These are phyloP conservation scores for Paraphysoderma sedebokerense DNA, from an alignment of 371 early-diverging fungal species.

Conservation along the genomic window DNA sequence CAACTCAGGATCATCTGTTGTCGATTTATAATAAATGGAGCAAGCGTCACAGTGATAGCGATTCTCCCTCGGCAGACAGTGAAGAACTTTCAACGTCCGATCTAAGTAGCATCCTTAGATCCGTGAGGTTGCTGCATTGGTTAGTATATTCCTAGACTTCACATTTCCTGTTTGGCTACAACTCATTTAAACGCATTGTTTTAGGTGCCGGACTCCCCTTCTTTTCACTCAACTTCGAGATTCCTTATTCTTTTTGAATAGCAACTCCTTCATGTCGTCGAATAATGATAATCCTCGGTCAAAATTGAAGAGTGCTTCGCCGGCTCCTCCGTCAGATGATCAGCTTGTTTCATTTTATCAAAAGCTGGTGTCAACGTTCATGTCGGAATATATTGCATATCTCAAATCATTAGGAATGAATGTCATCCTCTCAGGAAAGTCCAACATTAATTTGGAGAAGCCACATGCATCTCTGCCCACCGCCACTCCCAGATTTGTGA, in stretches of 20 bases:
- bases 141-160: too few species aligned
- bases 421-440: constrained; percentile 28
- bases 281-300: too few species aligned
- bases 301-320: too few species aligned
- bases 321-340: too few species aligned
- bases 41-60: constrained; percentile 22
- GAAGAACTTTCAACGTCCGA: constrained; percentile 36
- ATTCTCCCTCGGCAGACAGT: constrained; percentile 10
- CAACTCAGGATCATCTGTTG: constrained; percentile 42
- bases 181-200: too few species aligned
- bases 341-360: too few species aligned
- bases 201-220: constrained; percentile 43
- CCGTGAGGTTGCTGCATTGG: constrained; percentile 41
- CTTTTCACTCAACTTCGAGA: constrained; percentile 22
- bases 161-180: too few species aligned
- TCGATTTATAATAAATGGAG: constrained; percentile 48
- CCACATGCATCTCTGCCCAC: constrained; percentile 10
- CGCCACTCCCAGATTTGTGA: constrained; percentile 21
- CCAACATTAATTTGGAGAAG: constrained; percentile 8
- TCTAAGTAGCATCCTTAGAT: constrained; percentile 35
- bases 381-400: constrained; percentile 47
- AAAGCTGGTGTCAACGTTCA: constrained; percentile 32
- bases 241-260: neutral
- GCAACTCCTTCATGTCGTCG: constrained; percentile 7
- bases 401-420: constrained; percentile 49